Base-by-base conservation (phyloP, 1,284 basidiomycete genomes). In the Clitocybe nebularis region DNA sequence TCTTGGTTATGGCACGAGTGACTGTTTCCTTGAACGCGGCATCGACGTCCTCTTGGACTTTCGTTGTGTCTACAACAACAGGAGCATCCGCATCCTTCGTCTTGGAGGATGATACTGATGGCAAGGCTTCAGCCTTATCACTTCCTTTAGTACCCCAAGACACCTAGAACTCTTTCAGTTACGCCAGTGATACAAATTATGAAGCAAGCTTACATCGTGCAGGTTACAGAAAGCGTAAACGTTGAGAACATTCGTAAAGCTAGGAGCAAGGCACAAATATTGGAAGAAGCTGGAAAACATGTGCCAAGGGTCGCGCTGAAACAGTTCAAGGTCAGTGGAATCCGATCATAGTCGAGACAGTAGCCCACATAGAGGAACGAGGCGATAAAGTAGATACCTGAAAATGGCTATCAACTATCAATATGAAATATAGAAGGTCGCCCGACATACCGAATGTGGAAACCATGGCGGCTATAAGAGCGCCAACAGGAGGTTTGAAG, bases 221-320 rank as follows among this genome's bases (percentile, higher is more conserved):
- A 93, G 68, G 66, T 94, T 95, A 65, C 93, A 96, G 72, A 97
- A 98, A 0, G 93, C 92, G 59, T 96, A 97, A 23, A 95, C 90
- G 64, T 96, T 96, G 53, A 98, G 77, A 20, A 96, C 84, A 58
- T 96, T 97, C 37, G 85, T 93, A 68, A 95, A 94, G 54, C 87
- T 91, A 0, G 90, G 90, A 11, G 93, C 93, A 41, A 96, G 64
- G 50, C 84, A 81, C 54, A 96, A 69, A 63, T 96, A 98, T 63
- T 96, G 94, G 53, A 87, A 73, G 75, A 97, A 94, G 57, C 90
- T 93, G n/a, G 90, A 92, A 64, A 95, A 81, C 85, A 99, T 90
- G 63, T 98, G 94, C 94, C 94, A 97, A 4, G 94, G 94, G 66
- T 98, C 94, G 46, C 88, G 80, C 87, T 93, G 50, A 9, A 46